Conservation (phyloP, 1,284 basidiomycete genomes). For the Apiotrichum mycotoxinovorans region DNA sequence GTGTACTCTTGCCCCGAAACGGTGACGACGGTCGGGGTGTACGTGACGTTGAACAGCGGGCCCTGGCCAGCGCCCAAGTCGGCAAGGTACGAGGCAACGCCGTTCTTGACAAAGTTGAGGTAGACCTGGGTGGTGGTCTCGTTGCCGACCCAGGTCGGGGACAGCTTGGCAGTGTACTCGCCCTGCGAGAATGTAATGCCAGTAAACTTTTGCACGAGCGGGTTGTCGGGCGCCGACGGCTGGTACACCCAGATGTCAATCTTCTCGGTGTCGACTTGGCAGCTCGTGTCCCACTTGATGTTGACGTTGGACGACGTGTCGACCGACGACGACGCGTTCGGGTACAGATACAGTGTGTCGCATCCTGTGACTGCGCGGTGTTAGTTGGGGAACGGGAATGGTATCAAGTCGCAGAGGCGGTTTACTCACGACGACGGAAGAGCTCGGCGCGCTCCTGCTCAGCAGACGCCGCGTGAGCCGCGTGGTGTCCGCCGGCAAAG, state of each 20-base stretch:
- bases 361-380: background rate
- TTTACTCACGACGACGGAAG: background rate
- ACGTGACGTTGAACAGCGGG: constrained; percentile 61
- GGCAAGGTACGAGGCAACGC: constrained; percentile 57
- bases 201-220: constrained; percentile 63
- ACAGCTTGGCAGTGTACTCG: constrained; percentile 56
- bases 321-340: constrained; percentile 57
- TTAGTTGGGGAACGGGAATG: background rate
- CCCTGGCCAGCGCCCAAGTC: constrained; percentile 66
- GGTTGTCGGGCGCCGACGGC: constrained; percentile 48
- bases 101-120: constrained; percentile 62
- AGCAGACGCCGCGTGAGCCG: background rate
- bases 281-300: constrained; percentile 68
- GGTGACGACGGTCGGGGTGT: constrained; percentile 43
- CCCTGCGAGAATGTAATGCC: constrained; percentile 60
- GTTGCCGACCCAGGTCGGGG: constrained; percentile 75
- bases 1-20: constrained; percentile 32
- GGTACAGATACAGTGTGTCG: constrained; percentile 61
- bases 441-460: background rate
- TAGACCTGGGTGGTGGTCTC: constrained; percentile 60
- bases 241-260: constrained; percentile 74
- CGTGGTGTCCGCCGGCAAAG: background rate
- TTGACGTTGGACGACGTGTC: constrained; percentile 58
- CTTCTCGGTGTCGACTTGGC: constrained; percentile 50
- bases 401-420: background rate